Conservation (phyloP, 2,329 filamentous ascomycete genomes). For the Cadophora sp. region DNA sequence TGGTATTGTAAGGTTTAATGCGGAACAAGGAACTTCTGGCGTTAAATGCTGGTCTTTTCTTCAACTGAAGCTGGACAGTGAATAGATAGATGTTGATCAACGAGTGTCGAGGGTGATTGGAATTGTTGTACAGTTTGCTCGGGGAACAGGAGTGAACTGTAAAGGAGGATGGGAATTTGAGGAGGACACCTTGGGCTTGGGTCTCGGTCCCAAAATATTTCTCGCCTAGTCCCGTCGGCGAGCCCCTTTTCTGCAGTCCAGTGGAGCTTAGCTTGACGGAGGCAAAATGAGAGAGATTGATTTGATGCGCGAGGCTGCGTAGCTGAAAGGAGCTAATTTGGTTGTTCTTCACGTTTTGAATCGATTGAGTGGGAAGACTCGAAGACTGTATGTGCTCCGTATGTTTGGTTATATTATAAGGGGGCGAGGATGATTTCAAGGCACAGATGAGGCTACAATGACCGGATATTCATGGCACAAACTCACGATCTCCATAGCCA, state of each 20-base stretch:
- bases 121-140: conserved; percentile 1
- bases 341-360: conserved; percentile 31
- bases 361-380: conserved; percentile 34
- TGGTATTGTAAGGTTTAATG: neutral
- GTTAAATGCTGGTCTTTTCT: neutral
- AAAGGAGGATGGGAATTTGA: conserved; percentile 13
- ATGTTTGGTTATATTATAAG: neutral
- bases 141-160: neutral
- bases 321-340: conserved; percentile 16
- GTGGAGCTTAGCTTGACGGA: conserved; percentile 24
- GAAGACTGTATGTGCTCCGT: neutral
- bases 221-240: conserved; percentile 19
- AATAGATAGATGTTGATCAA: conserved; percentile 9
- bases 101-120: conserved; percentile 13
- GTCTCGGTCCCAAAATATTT: conserved; percentile 8
- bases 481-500: neutral
- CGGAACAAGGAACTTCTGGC: conserved; percentile 10
- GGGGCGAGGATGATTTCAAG: conserved; percentile 4
- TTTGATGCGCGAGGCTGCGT: conserved; percentile 20
- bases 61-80: neutral
- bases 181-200: conserved; percentile 20
- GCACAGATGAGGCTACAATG: conserved; percentile 9
- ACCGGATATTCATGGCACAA: neutral
- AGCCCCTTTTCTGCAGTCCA: conserved; percentile 19
- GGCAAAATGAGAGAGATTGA: conserved; percentile 24